Evolutionary conservation across 805 yeast genomes (phyloP).

Genomic region (Debaryomyces castellii): DNA sequence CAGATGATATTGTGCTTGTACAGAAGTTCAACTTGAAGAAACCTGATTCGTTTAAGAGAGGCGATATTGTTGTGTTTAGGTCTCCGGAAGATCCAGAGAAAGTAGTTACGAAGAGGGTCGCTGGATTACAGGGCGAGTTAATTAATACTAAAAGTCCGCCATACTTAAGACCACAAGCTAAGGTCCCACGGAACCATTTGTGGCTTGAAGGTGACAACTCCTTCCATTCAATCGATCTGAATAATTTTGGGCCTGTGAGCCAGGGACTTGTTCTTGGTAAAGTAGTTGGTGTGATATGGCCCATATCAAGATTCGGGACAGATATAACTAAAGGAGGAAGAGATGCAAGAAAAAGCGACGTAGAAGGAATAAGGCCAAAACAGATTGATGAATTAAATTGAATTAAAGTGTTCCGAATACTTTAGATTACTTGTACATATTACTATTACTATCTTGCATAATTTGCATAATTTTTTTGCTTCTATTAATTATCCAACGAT

Average conservation of each 20-base stretch:
- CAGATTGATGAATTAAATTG: constrained; percentile 1
- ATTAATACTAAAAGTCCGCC: constrained; percentile 57
- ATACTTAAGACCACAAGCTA: constrained; percentile 62
- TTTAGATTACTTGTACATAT: constrained; percentile 1
- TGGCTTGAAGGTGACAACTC: constrained; percentile 96
- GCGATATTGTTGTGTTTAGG: constrained; percentile 75
- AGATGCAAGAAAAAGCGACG: constrained; percentile 15
- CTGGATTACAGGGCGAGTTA: constrained; percentile 72
- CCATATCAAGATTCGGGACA: constrained; percentile 37
- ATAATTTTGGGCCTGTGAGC: constrained; percentile 85
- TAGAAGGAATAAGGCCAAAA: neutral
- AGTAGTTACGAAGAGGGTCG: constrained; percentile 75
- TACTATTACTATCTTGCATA: neutral
- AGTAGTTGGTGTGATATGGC: constrained; percentile 70
- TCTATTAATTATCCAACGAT: constrained; percentile 8
- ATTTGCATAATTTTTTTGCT: constrained; percentile 1
- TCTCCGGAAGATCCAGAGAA: constrained; percentile 80
- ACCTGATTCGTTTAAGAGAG: constrained; percentile 47
- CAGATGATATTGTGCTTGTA: constrained; percentile 63
- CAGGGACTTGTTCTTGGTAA: constrained; percentile 78
- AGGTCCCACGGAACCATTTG: constrained; percentile 74
- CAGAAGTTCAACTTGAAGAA: constrained; percentile 60
- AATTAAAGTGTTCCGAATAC: neutral
- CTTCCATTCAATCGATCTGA: constrained; percentile 77
- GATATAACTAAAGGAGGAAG: constrained; percentile 25